Evolutionary conservation across 108 stramenopile species (phyloP), one percentile per base, ranked within the genome.

Genomic region (Pseudonitzschia multistriata): DNA sequence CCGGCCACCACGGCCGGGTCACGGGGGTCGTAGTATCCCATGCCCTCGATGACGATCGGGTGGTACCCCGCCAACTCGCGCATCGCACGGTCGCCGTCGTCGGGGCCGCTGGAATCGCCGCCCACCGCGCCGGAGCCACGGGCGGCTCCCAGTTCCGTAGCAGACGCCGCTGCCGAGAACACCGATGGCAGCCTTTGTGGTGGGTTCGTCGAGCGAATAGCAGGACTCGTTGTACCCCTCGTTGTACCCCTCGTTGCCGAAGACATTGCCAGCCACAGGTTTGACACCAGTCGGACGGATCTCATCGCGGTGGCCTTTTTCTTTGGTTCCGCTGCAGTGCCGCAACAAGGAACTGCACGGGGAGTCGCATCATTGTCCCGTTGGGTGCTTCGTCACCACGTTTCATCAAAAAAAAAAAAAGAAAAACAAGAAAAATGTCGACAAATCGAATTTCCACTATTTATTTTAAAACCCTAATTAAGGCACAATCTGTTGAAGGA

Each of bases 21-120:
- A 17, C 66, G 66, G 17, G 66, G 66, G 25, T 67, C 66, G 49
- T 67, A 67, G 6, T 52, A 52, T 25, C 66, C 66, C 66, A 67
- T 67, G 14, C 66, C 66, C 45, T 67, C 66, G 49, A 67, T 52
- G 27, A 67, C 29, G 22, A 67, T 33, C 15, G 66, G 66, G 21
- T 67, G 66, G 49, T 67, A 67, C 28, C 49, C 24, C 14, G 66
- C 50, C n/a, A 64, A 29, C 21, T 35, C 17, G n/a, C 29, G 5
- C 11, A 59, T 52, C 50, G 50, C 21, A 19, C n/a, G 3, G 19
- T 49, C 49, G 49, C 3, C 19, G n/a, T 52, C 8, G 50, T 52
- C 19, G 4, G 8, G 1, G 50, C 19, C 25, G 22, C 2, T 25
- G 50, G 24, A 4, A 2, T 25, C 8, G 2, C 19, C 25, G 11